Base-by-base conservation (phyloP, 495 filamentous ascomycete genomes). In the Penicillium maclennaniae region DNA sequence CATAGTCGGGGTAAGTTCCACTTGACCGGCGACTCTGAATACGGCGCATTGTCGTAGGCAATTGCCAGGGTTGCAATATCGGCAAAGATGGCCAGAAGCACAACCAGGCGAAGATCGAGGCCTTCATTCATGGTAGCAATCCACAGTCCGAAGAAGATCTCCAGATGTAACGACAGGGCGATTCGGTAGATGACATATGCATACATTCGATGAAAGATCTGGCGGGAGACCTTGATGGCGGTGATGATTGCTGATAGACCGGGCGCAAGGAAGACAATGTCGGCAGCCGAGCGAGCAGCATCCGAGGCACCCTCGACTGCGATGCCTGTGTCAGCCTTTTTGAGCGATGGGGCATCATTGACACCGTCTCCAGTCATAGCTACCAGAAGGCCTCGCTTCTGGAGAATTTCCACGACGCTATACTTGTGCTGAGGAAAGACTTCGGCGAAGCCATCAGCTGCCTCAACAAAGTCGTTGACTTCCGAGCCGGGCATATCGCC, bases 341-440 rank as follows among this genome's bases (percentile, higher is more conserved):
- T 97, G 53, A 97, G 78, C 27, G 91, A 96, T 43, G 92, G 89
- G 51, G 92, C 92, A 75, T 97, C 92, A 71, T 97, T 97, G 70
- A 97, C 92, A 82, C 92, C 92, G 64, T 97, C 92, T 79, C 92
- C 92, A 71, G 92, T 97, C 92, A 97, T 97, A 67, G 92, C 92
- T 72, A 95, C 91, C 48, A 96, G 80, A 73, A 95, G 89, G 58
- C 92, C 92, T 79, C 92, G 89, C 73, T 92, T 86, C 74, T 97
- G 92, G 20, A 97, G 80, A 63, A 95, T 95, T 69, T 96, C 90
- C 65, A 97, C 91, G 65, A 96, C 92, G 56, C 91, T 91, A 75
- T 93, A 95, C 76, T 97, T 97, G 80, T 97, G 92, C 69, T 97
- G 87, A 54, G 92, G 92, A 80, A 92, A 97, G 38, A 96, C 92